Base-by-base conservation (phyloP, 371 early-diverging fungal species). In the Syncephalastrum sp. region DNA sequence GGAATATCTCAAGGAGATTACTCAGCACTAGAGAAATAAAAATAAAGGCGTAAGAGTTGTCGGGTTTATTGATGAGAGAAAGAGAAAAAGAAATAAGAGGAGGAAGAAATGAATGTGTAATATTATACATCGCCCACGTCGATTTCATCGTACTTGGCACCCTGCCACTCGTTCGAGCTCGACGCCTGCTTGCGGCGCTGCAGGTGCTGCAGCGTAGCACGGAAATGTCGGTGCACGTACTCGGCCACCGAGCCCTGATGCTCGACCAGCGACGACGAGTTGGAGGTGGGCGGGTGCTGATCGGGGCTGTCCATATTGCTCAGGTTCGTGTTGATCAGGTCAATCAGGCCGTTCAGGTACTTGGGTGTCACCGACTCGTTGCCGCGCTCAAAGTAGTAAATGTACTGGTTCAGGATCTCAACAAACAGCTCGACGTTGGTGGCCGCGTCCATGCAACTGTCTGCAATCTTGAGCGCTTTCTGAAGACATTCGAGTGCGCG, bases 401-500 rank as follows among this genome's bases (percentile, higher is more conserved):
- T 76, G 60, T 91, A 94, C 61, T 87, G 84, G 68, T 96, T 93
- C 60, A 97, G 71, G 54, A 96, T 88, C 67, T 97, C 97, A 5
- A 96, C 90, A 75, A 96, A 91, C 43, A 97, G 76, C 69, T 91
- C 88, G 19, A 92, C 88, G 43, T 90, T 91, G 15, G 92, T 84
- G 23, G 83, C 81, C 23, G 85, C 77, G 63, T 97, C 96, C 84
- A 96, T 85, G 57, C 93, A 91, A n/a, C 88, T 85, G 67, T 94
- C 95, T 5, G 98, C 97, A 58, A 95, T 86, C 69, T 93, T 92
- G 33, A 95, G 81, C 7, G 95, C 91, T 68, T 93, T 91, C 68
- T 95, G 93, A 50, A 98, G 70, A 53, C 90, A 91, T 60, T 92
- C 92, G 38, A 95, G 75, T 5, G 91, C 91, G 29, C 89, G 77